Evolutionary conservation across 148 eudicot species (phyloP).

Genomic region (Euryodendron excelsum): DNA sequence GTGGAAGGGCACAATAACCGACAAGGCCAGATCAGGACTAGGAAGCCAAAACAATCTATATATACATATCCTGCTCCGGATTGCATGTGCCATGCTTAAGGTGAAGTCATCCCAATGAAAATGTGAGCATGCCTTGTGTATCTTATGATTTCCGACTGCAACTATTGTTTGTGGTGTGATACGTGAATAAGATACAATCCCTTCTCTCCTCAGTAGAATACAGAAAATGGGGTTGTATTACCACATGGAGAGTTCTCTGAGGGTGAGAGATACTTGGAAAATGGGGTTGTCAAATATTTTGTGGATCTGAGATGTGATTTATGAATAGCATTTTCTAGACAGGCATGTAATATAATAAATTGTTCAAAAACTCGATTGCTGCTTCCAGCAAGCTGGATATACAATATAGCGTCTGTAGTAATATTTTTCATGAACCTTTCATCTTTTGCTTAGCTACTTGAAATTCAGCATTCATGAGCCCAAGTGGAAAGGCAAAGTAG

Average conservation of each 20-base stretch:
- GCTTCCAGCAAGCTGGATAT: no score
- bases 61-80: slow-evolving; percentile 98
- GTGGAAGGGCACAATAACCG: slow-evolving; percentile 79
- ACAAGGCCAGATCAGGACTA: slow-evolving; percentile 72
- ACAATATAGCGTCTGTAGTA: no score
- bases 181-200: slow-evolving; percentile 9
- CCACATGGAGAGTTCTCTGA: no score
- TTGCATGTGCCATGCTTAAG: slow-evolving; percentile 81
- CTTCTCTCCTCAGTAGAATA: not conserved
- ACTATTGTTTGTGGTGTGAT: not conserved
- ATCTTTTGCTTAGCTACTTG: no score
- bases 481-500: no score
- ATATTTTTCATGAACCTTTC: no score
- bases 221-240: no score
- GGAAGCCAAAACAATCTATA: slow-evolving; percentile 69
- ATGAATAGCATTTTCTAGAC: slow-evolving; percentile 4
- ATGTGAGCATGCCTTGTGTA: not conserved
- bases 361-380: no score
- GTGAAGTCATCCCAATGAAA: no score
- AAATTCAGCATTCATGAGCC: no score
- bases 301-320: not conserved
- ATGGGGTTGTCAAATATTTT: no score
- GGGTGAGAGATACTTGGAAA: no score
- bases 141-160: not conserved
- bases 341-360: not conserved